Conservation (phyloP, 1,284 basidiomycete genomes). For the Fomitopsis betulina region DNA sequence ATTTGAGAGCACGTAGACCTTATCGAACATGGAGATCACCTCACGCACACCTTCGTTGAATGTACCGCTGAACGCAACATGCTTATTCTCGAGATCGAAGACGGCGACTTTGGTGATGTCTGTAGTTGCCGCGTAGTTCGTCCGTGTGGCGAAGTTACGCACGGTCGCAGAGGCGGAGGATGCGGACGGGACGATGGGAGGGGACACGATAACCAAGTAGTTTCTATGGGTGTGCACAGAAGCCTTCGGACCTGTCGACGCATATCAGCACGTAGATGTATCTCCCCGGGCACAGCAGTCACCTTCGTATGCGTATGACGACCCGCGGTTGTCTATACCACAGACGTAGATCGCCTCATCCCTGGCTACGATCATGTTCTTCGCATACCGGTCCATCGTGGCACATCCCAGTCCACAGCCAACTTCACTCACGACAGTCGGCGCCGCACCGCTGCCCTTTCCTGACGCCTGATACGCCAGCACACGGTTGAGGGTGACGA, state of each 20-base stretch:
- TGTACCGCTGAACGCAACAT: conserved; percentile 79
- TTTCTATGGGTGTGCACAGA: conserved; percentile 70
- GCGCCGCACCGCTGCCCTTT: conserved; percentile 63
- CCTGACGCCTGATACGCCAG: conserved; percentile 77
- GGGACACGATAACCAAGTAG: conserved; percentile 87
- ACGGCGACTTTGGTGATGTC: conserved; percentile 87
- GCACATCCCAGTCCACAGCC: conserved; percentile 85
- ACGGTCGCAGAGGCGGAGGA: conserved; percentile 70
- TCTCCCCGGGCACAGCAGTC: conserved; percentile 21
- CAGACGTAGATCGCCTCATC: conserved; percentile 93
- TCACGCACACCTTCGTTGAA: conserved; percentile 79
- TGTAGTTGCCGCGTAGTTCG: conserved; percentile 36
- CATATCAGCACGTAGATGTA: background rate
- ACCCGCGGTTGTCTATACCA: conserved; percentile 78
- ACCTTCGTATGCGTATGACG: conserved; percentile 90
- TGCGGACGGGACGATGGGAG: conserved; percentile 70
- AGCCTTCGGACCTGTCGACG: conserved; percentile 55
- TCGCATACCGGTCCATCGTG: conserved; percentile 66
- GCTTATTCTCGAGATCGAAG: conserved; percentile 92
- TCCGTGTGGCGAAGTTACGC: conserved; percentile 62
- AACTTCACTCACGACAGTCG: conserved; percentile 78
- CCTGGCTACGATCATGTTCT: conserved; percentile 81
- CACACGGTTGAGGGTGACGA: conserved; percentile 84
- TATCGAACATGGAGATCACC: conserved; percentile 76
- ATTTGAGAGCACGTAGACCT: conserved; percentile 72